Evolutionary conservation across 495 filamentous ascomycete genomes (phyloP).

Genomic region (Pyronema omphalodes): DNA sequence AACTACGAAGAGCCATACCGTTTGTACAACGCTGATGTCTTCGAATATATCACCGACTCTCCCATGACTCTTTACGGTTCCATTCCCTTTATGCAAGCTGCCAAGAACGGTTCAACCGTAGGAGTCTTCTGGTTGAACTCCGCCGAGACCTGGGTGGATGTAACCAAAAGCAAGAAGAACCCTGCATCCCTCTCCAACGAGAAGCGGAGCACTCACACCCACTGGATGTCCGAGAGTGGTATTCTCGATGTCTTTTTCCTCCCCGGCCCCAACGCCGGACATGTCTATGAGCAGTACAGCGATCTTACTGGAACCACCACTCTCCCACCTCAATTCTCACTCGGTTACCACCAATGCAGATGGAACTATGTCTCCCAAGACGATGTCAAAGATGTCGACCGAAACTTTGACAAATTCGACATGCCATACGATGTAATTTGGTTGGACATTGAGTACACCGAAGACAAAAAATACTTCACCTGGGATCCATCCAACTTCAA

Average conservation of each 20-base stretch:
- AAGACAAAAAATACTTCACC: conserved; percentile 92
- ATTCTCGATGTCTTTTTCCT: conserved; percentile 85
- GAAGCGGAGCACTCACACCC: conserved; percentile 64
- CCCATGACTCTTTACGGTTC: conserved; percentile 96
- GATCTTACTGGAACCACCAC: conserved; percentile 90
- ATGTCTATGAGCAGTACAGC: conserved; percentile 60
- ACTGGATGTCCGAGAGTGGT: conserved; percentile 91
- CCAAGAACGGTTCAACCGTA: conserved; percentile 79
- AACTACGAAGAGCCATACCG: conserved; percentile 86
- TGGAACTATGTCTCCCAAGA: conserved; percentile 98
- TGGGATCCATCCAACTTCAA: conserved; percentile 79
- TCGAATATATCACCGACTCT: conserved; percentile 90
- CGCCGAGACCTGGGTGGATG: conserved; percentile 93
- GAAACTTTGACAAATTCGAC: conserved; percentile 82
- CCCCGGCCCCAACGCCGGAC: conserved; percentile 66
- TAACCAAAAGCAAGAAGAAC: conserved; percentile 69
- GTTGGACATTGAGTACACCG: conserved; percentile 93
- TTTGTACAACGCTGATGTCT: conserved; percentile 89
- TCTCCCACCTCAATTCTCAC: conserved; percentile 75
- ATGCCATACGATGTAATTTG: conserved; percentile 98
- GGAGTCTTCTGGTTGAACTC: conserved; percentile 98
- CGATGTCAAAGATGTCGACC: conserved; percentile 88
- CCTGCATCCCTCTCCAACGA: conserved; percentile 54
- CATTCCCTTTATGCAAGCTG: conserved; percentile 94
- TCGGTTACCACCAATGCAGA: conserved; percentile 90